Base-by-base conservation (phyloP, 768 basidiomycete genomes). In the Rhizopogon vinicolor region DNA sequence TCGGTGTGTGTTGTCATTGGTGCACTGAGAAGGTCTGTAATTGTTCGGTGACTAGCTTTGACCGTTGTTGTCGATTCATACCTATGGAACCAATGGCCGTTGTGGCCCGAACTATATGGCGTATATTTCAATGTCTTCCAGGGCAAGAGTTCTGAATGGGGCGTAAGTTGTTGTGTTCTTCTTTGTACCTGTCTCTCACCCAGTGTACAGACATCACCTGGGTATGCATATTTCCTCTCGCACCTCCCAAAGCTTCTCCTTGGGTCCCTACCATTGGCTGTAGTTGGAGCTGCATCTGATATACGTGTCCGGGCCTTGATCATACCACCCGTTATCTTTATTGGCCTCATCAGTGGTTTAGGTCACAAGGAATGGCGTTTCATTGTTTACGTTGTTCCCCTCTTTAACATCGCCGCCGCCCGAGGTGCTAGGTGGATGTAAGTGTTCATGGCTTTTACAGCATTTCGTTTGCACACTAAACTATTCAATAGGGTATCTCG, bases 331-430 rank as follows among this genome's bases (percentile, higher is more conserved):
- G 28, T 85, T 5, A 55, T 64, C 1, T 89, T 87, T 57, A 64
- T 92, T 7, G 68, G 65, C 2, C 61, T 86, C 3, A 81, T 98
- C 67, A 94, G 93, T 65, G 74, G 66, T 31, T 75, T 98, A 1
- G 86, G 82, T 0, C 97, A 99, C 72, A 99, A 99, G 68, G 97
- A 99, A 71, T 99, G 97, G 97, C 82, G 97, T 7, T 99, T 99
- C 70, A 76, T 98, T 54, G 79, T 93, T 7, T 98, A 98, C 64
- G 79, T 85, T 16, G 81, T 98, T 0, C 94, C 95, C 0, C 65
- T 83, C 2, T 75, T 93, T 69, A 96, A 97, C 62, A 68, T 94
- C 3, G 82, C 86, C 2, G 93, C 90, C 2, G 87, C 93, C 0
- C 69, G 84, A 14, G 86, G 84, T 3, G 75, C 83, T 2, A 66